Evolutionary conservation across 495 filamentous ascomycete species (phyloP).

Genomic region (Apiosordaria backusii): DNA sequence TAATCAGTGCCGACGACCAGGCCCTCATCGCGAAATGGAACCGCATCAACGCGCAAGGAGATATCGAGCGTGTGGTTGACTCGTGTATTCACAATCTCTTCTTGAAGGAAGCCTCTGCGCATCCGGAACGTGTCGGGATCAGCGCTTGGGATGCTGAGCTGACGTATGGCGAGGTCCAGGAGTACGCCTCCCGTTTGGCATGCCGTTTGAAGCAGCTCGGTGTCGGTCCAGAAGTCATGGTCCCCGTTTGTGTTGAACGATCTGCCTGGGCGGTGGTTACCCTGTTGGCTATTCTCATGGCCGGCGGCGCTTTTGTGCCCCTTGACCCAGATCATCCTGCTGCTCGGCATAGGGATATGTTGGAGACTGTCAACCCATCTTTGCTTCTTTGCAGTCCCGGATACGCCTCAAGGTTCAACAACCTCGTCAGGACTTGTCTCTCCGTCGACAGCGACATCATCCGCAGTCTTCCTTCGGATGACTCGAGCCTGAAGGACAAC

Average conservation of each 20-base stretch:
- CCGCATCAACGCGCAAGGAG: neutral
- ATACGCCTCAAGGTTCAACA: conserved; percentile 12
- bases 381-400: conserved; percentile 27
- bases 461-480: conserved; percentile 9
- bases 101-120: conserved; percentile 41
- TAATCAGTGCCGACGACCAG: conserved; percentile 22
- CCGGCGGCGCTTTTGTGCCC: conserved; percentile 54
- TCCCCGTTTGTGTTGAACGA: conserved; percentile 57
- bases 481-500: neutral
- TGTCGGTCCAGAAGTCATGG: conserved; percentile 46
- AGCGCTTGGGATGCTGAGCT: conserved; percentile 57
- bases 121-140: conserved; percentile 29
- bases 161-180: conserved; percentile 50
- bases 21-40: conserved; percentile 23
- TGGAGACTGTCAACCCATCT: conserved; percentile 30
- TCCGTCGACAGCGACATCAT: conserved; percentile 16
- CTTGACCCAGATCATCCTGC: conserved; percentile 54
- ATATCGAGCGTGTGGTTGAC: conserved; percentile 16
- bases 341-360: conserved; percentile 41
- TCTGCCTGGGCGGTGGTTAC: conserved; percentile 48
- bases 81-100: conserved; percentile 38
- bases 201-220: conserved; percentile 34
- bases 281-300: conserved; percentile 47
- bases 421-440: conserved; percentile 11
- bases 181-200: conserved; percentile 35